A percentile compares a stretch with the other conserved stretches of the same genome.
phyloP scores from a whole-genome alignment of 129 eudicot genomes.

The Pseudognaphalium luteoalbum region DNA sequence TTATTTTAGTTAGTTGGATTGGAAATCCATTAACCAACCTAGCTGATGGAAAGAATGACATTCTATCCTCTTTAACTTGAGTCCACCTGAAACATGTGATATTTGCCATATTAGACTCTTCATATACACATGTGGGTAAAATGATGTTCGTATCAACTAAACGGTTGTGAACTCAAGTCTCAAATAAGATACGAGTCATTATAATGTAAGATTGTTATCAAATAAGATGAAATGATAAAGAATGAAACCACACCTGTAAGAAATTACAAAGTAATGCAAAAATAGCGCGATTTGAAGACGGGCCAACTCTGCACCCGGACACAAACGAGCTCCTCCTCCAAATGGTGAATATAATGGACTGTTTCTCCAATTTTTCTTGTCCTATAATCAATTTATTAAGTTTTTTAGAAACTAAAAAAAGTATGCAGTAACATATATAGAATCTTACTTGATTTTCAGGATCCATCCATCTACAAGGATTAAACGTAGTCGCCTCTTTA shows the following conservation, averaged over 20 bases:
- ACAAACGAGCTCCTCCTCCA: slow-evolving; percentile 81
- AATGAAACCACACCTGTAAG: slow-evolving; percentile 39
- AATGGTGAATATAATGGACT: slow-evolving; percentile 73
- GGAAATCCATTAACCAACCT: slow-evolving; percentile 74
- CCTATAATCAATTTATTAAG: slow-evolving; percentile 32
- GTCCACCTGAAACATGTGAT: slow-evolving; percentile 54
- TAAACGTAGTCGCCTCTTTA: slow-evolving; percentile 47
- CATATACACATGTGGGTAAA: neutral
- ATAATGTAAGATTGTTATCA: too few species aligned
- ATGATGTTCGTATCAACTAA: neutral
- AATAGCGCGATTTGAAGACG: slow-evolving; percentile 78
- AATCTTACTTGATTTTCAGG: slow-evolving; percentile 51
- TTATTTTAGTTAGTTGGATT: slow-evolving; percentile 47
- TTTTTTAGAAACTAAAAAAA: neutral
- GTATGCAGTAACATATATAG: neutral
- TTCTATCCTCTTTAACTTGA: slow-evolving; percentile 62
- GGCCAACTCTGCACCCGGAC: slow-evolving; percentile 90
- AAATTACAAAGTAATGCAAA: slow-evolving; percentile 63
- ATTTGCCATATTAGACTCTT: slow-evolving; percentile 7
- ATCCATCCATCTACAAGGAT: slow-evolving; percentile 77
- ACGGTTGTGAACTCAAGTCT: too few species aligned
- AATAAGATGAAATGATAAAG: too few species aligned
- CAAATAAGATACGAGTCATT: too few species aligned
- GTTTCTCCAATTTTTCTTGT: slow-evolving; percentile 77
- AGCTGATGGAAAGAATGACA: slow-evolving; percentile 79